phyloP scores from a whole-genome alignment of 441 rosid genomes.

The Populus hybrid region DNA sequence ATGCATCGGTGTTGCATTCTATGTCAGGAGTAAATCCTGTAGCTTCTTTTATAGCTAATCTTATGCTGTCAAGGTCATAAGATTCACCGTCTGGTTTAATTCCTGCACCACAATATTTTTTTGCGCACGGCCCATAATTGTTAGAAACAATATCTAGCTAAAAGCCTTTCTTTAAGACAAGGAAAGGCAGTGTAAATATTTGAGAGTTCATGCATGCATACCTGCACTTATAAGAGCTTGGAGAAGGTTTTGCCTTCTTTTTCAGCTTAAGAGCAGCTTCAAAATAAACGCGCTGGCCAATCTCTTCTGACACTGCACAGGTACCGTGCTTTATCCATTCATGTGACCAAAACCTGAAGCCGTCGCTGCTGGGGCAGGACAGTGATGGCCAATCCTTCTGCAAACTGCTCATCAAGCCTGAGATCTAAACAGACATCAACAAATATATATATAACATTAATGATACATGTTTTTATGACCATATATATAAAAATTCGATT shows the following conservation, averaged over 20 bases:
- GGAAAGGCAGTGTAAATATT: background rate
- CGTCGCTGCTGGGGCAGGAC: too few relatives aligned
- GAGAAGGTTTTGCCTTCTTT: slow-evolving; percentile 50
- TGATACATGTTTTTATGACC: too few relatives aligned
- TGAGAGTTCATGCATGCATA: background rate
- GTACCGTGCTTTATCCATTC: slow-evolving; percentile 83
- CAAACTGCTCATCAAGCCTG: too few relatives aligned
- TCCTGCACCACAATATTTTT: slow-evolving; percentile 28
- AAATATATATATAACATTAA: too few relatives aligned
- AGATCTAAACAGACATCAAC: too few relatives aligned
- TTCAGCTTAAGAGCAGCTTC: slow-evolving; percentile 52
- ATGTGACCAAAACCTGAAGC: slow-evolving; percentile 77
- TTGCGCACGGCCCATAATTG: background rate
- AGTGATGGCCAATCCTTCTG: too few relatives aligned
- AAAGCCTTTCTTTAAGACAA: background rate
- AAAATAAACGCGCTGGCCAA: slow-evolving; percentile 71
- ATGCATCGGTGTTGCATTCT: slow-evolving; percentile 57
- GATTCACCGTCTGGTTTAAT: slow-evolving; percentile 58
- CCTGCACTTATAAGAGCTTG: slow-evolving; percentile 42
- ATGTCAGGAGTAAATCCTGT: slow-evolving; percentile 57
- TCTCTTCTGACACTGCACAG: slow-evolving; percentile 61
- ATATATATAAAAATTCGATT: too few relatives aligned
- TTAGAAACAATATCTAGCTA: background rate
- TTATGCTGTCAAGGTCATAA: slow-evolving; percentile 50
- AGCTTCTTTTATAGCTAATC: slow-evolving; percentile 49